A percentile compares a stretch with the other conserved stretches of the same genome.
phyloP scores from a whole-genome alignment of 495 filamentous ascomycete species.

The Letharia lupina region DNA sequence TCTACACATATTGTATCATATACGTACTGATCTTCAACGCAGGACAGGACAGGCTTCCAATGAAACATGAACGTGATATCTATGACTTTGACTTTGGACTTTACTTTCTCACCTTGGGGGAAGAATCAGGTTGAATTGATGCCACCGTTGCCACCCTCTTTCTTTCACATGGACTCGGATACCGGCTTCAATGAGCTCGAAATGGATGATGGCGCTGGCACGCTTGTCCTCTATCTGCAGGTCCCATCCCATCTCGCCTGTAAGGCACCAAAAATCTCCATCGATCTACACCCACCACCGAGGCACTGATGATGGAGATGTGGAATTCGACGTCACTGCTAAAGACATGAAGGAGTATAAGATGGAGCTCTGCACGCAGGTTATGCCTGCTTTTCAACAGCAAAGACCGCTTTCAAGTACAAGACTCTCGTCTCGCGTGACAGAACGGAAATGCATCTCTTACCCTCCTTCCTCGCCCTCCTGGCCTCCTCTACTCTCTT shows the following conservation, averaged over 20 bases:
- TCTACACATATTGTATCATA: not conserved
- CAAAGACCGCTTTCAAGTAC: not conserved
- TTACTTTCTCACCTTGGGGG: no score
- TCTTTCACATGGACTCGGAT: no score
- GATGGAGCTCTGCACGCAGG: not conserved
- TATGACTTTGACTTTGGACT: not conserved
- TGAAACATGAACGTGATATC: not conserved
- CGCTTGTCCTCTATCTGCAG: conserved; percentile 15
- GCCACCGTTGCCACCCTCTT: not conserved
- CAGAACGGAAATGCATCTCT: not conserved
- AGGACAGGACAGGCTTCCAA: conserved; percentile 2
- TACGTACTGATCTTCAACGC: not conserved
- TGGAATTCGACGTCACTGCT: not conserved
- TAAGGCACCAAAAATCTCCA: not conserved
- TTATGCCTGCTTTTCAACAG: not conserved
- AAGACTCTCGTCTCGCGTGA: not conserved
- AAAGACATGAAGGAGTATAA: not conserved
- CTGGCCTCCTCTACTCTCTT: not conserved
- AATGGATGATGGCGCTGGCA: not conserved
- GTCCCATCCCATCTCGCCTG: not conserved
- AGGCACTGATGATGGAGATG: not conserved
- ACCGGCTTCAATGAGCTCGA: not conserved
- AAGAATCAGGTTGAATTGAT: not conserved
- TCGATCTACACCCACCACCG: not conserved
- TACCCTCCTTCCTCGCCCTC: conserved; percentile 5